Evolutionary conservation across 1,139 yeast genomes (phyloP), one percentile per base, ranked within the genome.

Genomic region (Lodderomyces orthopsilosis): DNA sequence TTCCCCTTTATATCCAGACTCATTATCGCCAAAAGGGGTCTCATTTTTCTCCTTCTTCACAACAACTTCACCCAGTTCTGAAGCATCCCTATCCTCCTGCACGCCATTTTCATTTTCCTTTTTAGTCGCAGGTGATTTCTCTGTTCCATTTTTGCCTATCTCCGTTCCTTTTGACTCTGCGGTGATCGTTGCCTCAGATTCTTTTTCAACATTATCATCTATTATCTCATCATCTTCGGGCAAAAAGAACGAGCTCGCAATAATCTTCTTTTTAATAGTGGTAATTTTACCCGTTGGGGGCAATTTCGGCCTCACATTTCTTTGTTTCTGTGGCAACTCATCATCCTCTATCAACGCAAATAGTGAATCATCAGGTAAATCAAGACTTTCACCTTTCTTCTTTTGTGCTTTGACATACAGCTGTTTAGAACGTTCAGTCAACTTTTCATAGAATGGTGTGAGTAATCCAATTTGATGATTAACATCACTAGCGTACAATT

Each of bases 201-300:
- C 32, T 21, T 36, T 36, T 14, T 36, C 48, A 18, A 26, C 38
- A 12, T 15, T 15, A 17, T 35, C 36, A 15, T 40, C 35, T 3
- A 21, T 24, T 18, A 22, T 5, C 36, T 50, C 50, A 17, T 38
- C 46, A 14, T 55, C 62, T 21, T 67, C 73, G 1, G 66, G 61
- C 32, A 70, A 53, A 44, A 68, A 75, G 55, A 74, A 85, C 0
- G 85, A 75, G 39, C 62, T 74, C 1, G 78, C 67, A 6, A 81
- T 63, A 10, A 74, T 59, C 55, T 77, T 81, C 67, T 84, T 88
- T 66, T 88, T 90, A 28, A 81, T 69, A 1, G 79, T 73, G 0
- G 85, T 65, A 33, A 93, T 87, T 61, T 88, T 91, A 38, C 98
- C 98, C 9, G 91, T 89, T 0, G 98, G 97, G 1, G 98, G 97